Percentiles rank a stretch among this genome's conserved stretches.
Conservation (phyloP, 2,329 filamentous ascomycete species). For the Penicillium occitanis region DNA sequence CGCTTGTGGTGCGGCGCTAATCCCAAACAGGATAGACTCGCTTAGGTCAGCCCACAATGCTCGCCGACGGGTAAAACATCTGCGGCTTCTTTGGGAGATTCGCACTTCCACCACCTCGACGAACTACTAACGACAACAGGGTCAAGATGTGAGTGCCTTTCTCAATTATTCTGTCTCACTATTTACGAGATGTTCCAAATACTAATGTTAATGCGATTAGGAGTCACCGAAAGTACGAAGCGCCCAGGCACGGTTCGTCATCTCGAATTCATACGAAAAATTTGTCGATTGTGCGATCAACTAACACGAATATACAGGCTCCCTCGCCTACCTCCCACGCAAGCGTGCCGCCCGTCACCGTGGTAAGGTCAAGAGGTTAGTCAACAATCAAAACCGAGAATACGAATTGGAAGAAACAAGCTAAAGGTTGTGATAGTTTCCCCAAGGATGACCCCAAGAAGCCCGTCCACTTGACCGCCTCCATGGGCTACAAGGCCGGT, state of each 20-base stretch:
- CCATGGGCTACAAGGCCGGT: constrained; percentile 99
- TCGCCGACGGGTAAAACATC: constrained; percentile 35
- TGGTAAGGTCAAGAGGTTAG: constrained; percentile 98
- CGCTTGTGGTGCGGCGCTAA: neutral
- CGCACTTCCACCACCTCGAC: constrained; percentile 44
- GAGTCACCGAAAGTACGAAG: constrained; percentile 72
- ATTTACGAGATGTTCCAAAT: constrained; percentile 22
- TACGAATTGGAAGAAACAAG: constrained; percentile 16
- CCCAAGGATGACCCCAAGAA: constrained; percentile 99
- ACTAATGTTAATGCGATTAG: constrained; percentile 35
- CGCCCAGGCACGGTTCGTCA: constrained; percentile 86
- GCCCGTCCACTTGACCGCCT: constrained; percentile 95
- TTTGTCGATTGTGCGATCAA: constrained; percentile 31
- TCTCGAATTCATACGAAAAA: constrained; percentile 26
- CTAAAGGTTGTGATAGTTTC: constrained; percentile 64
- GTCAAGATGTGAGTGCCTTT: constrained; percentile 47
- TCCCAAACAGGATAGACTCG: constrained; percentile 31
- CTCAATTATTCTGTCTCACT: neutral
- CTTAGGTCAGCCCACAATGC: constrained; percentile 48
- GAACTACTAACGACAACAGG: constrained; percentile 51
- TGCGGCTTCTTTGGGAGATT: constrained; percentile 38
- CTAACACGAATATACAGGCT: constrained; percentile 50
- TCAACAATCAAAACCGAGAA: constrained; percentile 28
- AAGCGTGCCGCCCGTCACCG: constrained; percentile 94
- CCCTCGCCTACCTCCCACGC: constrained; percentile 80